Base-by-base conservation (phyloP, 345 rosid genomes). In the Eucalyptus curtisii region DNA sequence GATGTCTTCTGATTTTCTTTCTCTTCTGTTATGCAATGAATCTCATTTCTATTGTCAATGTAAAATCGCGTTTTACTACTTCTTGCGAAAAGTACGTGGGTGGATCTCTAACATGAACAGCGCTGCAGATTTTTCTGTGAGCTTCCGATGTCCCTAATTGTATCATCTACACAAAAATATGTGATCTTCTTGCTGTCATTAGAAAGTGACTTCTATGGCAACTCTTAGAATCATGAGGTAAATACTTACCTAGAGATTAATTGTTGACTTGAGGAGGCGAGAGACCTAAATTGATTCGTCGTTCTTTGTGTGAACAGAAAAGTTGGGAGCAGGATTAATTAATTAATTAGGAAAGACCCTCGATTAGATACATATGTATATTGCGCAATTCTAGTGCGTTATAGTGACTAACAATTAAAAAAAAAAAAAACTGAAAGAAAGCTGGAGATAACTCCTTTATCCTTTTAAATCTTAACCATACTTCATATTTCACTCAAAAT, bases 351-450 rank as follows among this genome's bases (percentile, higher is more conserved):
- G 81, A 37, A 33, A 3, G 81, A 37, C 81, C 25, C 44, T 68
- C 7, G 42, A 5, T 17, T 9, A 71, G 25, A 71, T 19, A 19
- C 44, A 64, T 68, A 68, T 8, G 6, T 37, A 71, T 71, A 31
- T 31, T 68, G 80, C 42, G 42, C 80, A 68, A 37, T 31, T 31
- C 80, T 16, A 16, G 45, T 71, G 81, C 25, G 33, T 37, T 17
- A 22, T 71, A 37, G 44, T 71, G 25, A 71, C 13, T 71, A 17
- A 37, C 45, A 33, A 19, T 10, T 1, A 17, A 33, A 68, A 31
- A n/a, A 16, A 66, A 31, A 31, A 30, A 7, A 3, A 0, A 2
- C 0, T 1, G 19, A 19, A 66, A 16, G 81, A 71, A 71, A 71
- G 44, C 81, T 37, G 45, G 13, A 33, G 81, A 71, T 24, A 71